Conservation (phyloP, 176 grass and related monocot species). For the Themeda triandra region DNA sequence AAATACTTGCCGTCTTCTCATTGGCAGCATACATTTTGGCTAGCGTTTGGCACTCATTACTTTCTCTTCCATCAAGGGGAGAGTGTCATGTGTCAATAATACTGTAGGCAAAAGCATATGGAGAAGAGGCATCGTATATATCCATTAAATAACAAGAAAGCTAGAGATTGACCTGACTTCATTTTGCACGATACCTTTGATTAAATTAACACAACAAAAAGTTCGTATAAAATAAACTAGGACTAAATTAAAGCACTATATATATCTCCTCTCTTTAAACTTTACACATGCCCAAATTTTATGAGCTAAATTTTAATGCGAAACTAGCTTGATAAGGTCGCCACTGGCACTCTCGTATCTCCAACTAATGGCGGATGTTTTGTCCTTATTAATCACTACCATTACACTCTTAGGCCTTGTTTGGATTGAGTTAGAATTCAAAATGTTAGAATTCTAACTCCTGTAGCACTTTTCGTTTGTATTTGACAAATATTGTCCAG, state of each 20-base stretch:
- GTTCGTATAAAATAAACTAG: background rate
- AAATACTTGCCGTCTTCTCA: background rate
- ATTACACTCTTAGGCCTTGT: background rate
- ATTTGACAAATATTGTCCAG: too few relatives aligned
- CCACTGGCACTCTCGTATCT: background rate
- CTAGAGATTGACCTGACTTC: too few relatives aligned
- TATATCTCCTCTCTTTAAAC: background rate
- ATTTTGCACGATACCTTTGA: background rate
- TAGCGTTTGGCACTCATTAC: background rate
- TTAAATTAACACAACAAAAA: constrained; percentile 5
- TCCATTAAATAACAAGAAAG: too few relatives aligned
- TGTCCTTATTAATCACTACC: background rate
- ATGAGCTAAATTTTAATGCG: background rate
- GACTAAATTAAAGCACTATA: background rate
- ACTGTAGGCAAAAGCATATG: background rate
- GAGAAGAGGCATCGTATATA: too few relatives aligned
- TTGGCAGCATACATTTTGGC: background rate
- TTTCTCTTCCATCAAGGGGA: background rate
- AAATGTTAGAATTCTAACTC: too few relatives aligned
- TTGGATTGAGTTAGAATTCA: too few relatives aligned
- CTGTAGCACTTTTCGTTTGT: too few relatives aligned
- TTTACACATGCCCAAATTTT: constrained; percentile 7
- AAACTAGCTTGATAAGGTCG: background rate
- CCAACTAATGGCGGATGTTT: background rate
- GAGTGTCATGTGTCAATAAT: background rate